phyloP scores from a whole-genome alignment of 2,329 filamentous ascomycete species.

The Penicillium crustosum region DNA sequence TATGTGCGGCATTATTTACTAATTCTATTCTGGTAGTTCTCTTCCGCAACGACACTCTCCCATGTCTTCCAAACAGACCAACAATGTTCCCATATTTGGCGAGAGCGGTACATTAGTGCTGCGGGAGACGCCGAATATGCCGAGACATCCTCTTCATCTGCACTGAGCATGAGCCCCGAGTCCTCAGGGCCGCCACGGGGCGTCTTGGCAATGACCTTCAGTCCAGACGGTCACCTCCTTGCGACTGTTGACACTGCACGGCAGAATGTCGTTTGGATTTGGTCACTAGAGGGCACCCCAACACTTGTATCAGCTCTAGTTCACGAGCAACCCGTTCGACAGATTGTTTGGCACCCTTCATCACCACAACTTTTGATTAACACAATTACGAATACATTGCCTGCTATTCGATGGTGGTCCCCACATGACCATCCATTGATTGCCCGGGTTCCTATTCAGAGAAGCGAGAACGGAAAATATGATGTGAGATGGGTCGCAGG shows the following conservation, averaged over 20 bases:
- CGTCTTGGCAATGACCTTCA: constrained; percentile 44
- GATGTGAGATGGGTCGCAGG: constrained; percentile 35
- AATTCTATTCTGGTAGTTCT: constrained; percentile 27
- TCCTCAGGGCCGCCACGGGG: constrained; percentile 34
- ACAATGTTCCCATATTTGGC: constrained; percentile 36
- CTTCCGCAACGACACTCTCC: constrained; percentile 36
- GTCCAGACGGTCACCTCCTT: constrained; percentile 36
- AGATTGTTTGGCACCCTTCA: constrained; percentile 43
- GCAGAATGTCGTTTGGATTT: constrained; percentile 49
- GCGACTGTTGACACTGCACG: constrained; percentile 42
- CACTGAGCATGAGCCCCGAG: constrained; percentile 33
- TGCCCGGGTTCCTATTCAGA: constrained; percentile 31
- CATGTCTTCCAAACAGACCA: constrained; percentile 36
- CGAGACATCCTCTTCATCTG: constrained; percentile 41
- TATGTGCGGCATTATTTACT: neutral
- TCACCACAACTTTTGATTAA: constrained; percentile 41
- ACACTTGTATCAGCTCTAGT: constrained; percentile 39
- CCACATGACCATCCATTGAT: constrained; percentile 31
- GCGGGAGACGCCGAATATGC: constrained; percentile 37
- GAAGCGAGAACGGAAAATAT: constrained; percentile 38
- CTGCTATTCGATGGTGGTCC: constrained; percentile 38
- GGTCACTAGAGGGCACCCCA: constrained; percentile 36
- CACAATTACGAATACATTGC: constrained; percentile 34
- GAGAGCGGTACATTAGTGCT: constrained; percentile 31
- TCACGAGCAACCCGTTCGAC: constrained; percentile 44